A percentile compares a stretch with the other conserved stretches of the same genome.
These are phyloP conservation scores for Lentinula aciculospora DNA, from an alignment of 768 basidiomycete species.

Conservation along the genomic window DNA sequence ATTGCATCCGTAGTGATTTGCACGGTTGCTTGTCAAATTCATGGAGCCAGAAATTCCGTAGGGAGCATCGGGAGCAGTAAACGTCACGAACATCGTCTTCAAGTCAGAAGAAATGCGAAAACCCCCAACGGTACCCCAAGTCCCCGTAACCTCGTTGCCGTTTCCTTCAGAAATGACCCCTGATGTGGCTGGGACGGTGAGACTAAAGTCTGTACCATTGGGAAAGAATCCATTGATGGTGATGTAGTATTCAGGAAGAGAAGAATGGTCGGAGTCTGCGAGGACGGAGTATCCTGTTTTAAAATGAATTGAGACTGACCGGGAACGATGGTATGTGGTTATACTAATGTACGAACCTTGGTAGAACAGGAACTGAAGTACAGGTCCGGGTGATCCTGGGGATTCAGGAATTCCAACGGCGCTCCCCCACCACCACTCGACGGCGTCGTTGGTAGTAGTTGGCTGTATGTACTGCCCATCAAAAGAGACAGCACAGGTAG, in stretches of 20 bases:
- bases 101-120: constrained; percentile 15
- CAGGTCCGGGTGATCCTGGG: constrained; percentile 11
- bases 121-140: constrained; percentile 12
- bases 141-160: constrained; percentile 10
- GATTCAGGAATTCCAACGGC: constrained; percentile 8
- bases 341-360: constrained; percentile 9
- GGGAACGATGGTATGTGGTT: background rate
- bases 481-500: constrained; percentile 5
- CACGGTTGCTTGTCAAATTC: constrained; percentile 11
- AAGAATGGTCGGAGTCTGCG: background rate
- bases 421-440: constrained; percentile 20
- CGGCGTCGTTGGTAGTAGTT: constrained; percentile 13
- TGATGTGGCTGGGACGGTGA: constrained; percentile 12
- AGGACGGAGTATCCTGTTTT: constrained; percentile 2
- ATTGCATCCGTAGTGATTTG: constrained; percentile 18
- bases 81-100: constrained; percentile 11
- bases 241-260: constrained; percentile 12
- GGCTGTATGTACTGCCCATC: constrained; percentile 16
- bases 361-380: constrained; percentile 16
- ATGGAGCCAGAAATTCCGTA: constrained; percentile 12
- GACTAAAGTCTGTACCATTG: constrained; percentile 14
- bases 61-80: constrained; percentile 11
- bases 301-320: background rate
- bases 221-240: constrained; percentile 15
- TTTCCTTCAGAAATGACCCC: constrained; percentile 11